Conservation (phyloP, 1,139 yeast species). For the Kodamaea fungicola region DNA sequence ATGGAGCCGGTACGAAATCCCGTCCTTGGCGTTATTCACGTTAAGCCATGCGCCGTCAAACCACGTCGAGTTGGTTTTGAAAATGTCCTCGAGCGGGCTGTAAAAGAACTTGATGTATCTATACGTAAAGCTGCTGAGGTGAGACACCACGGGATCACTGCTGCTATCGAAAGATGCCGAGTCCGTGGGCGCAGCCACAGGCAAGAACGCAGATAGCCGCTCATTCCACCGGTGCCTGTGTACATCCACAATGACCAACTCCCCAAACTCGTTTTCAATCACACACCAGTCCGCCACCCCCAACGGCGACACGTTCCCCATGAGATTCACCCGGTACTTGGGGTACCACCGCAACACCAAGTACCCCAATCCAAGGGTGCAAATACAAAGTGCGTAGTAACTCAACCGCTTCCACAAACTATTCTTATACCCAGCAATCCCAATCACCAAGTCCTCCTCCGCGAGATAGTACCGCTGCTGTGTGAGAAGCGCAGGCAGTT, state of each 20-base stretch:
- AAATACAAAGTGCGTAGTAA: slow-evolving; percentile 54
- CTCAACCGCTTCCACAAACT: slow-evolving; percentile 42
- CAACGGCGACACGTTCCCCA: slow-evolving; percentile 65
- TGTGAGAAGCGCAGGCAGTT: slow-evolving; percentile 41
- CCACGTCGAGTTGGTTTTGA: slow-evolving; percentile 84
- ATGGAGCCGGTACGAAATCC: slow-evolving; percentile 65
- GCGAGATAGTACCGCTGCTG: slow-evolving; percentile 87
- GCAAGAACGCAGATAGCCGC: slow-evolving; percentile 66
- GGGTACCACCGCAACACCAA: slow-evolving; percentile 85
- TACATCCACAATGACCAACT: slow-evolving; percentile 59
- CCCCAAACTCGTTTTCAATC: slow-evolving; percentile 91
- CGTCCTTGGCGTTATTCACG: slow-evolving; percentile 55
- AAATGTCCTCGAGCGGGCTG: slow-evolving; percentile 83
- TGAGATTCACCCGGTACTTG: slow-evolving; percentile 59
- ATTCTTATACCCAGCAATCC: slow-evolving; percentile 83
- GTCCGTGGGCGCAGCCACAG: slow-evolving; percentile 17
- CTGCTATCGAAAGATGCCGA: slow-evolving; percentile 8
- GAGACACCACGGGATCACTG: slow-evolving; percentile 65
- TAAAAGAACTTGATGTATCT: slow-evolving; percentile 81
- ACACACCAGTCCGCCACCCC: slow-evolving; percentile 92
- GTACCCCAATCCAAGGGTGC: slow-evolving; percentile 70
- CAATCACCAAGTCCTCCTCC: slow-evolving; percentile 91
- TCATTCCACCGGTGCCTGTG: slow-evolving; percentile 61
- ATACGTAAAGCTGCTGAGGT: slow-evolving; percentile 68
- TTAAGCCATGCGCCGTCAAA: slow-evolving; percentile 73